Evolutionary conservation across 176 grass and related monocot genomes (phyloP).

Genomic region (Secale cereale): DNA sequence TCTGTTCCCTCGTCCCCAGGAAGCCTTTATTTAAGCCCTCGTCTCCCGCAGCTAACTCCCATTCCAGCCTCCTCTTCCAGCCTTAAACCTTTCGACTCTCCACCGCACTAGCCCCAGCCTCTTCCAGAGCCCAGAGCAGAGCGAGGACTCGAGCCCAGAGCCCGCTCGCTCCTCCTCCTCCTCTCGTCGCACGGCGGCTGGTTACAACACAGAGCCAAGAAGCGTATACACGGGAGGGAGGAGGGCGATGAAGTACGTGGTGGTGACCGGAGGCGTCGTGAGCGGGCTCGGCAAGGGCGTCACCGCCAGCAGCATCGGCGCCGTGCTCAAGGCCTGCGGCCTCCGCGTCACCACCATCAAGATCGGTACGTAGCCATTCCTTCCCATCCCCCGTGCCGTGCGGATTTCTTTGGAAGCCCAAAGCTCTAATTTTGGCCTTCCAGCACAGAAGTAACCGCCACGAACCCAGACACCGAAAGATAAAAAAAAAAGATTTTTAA

Average conservation of each 20-base stretch:
- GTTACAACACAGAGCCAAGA: background rate
- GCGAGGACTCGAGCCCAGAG: background rate
- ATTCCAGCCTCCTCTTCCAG: no score
- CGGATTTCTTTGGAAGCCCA: no score
- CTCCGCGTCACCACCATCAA: slow-evolving; percentile 92
- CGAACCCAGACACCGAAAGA: background rate
- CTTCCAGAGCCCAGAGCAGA: slow-evolving; percentile 6
- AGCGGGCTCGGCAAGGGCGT: slow-evolving; percentile 97
- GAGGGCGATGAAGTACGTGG: slow-evolving; percentile 83
- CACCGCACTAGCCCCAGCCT: background rate
- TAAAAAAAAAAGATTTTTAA: background rate
- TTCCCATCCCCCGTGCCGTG: background rate
- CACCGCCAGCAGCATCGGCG: slow-evolving; percentile 90
- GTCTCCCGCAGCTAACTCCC: background rate
- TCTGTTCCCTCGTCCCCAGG: background rate
- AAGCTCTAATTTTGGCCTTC: slow-evolving; percentile 2
- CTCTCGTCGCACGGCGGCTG: no score
- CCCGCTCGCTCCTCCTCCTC: background rate
- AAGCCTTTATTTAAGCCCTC: slow-evolving; percentile 28
- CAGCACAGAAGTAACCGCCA: background rate
- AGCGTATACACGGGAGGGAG: background rate
- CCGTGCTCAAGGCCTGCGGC: slow-evolving; percentile 82
- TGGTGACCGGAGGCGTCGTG: slow-evolving; percentile 91
- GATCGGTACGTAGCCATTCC: slow-evolving; percentile 50
- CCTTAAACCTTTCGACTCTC: background rate